Percentiles rank a stretch among this genome's conserved stretches.
Conservation (phyloP, 192 early-diverging fungal genomes). For the Rhizoclosmatium sp. region DNA sequence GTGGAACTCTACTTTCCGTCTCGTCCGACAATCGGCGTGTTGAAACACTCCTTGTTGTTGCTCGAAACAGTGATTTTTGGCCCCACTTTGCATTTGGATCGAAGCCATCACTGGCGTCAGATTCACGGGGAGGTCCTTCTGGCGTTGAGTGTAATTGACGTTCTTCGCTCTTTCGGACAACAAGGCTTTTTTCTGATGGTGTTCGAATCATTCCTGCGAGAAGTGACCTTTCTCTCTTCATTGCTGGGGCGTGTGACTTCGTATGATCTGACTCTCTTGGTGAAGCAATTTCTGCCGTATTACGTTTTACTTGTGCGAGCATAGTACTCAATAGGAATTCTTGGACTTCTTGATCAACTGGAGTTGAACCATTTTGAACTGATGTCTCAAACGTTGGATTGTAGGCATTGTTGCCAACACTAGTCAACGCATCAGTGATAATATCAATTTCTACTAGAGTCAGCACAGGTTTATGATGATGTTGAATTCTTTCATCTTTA, state of each 20-base stretch:
- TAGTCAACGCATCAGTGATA: constrained; percentile 25
- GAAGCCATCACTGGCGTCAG: no score
- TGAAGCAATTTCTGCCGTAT: background rate
- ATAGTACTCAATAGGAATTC: constrained; percentile 31
- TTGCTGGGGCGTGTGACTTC: background rate
- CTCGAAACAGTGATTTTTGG: no score
- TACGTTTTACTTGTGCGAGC: constrained; percentile 16
- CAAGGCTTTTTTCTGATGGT: background rate
- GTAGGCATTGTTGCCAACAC: constrained; percentile 18
- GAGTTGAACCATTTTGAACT: background rate
- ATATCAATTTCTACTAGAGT: constrained; percentile 19
- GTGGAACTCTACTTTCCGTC: no score
- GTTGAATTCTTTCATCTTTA: constrained; percentile 3
- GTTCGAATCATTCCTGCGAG: background rate
- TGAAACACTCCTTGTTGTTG: no score
- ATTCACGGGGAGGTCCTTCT: no score
- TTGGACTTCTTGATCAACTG: constrained; percentile 20
- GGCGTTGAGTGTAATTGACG: background rate
- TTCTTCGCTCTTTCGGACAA: background rate
- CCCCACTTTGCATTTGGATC: no score
- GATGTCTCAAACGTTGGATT: constrained; percentile 20
- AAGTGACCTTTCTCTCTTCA: constrained; percentile 14
- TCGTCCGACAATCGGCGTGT: no score
- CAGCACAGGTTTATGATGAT: background rate
- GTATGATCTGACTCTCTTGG: constrained; percentile 6